Evolutionary conservation across 2,329 filamentous ascomycete genomes (phyloP).

Genomic region (Fusarium abutilonis): DNA sequence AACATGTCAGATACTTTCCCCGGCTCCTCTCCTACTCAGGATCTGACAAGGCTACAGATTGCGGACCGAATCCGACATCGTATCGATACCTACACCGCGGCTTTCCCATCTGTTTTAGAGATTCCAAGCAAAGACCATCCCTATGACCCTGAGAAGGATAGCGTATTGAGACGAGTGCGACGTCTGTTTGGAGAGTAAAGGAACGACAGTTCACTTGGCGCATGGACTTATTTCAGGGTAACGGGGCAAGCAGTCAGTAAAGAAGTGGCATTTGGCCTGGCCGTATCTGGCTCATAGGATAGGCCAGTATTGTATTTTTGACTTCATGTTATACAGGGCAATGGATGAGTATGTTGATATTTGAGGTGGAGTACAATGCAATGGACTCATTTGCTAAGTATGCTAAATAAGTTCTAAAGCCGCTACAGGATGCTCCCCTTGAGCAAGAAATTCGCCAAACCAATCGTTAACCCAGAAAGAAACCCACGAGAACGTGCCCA

Average conservation of each 20-base stretch:
- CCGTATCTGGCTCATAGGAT: conserved; percentile 9
- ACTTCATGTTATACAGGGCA: conserved; percentile 5
- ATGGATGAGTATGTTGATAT: conserved; percentile 12
- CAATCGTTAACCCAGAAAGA: conserved; percentile 20
- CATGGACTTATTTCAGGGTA: conserved; percentile 15
- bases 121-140: conserved; percentile 99
- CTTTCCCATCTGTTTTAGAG: conserved; percentile 95
- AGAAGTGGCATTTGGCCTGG: background rate
- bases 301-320: conserved; percentile 11
- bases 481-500: conserved; percentile 34
- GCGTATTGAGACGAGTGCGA: conserved; percentile 86
- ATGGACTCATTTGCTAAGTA: conserved; percentile 29
- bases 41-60: conserved; percentile 66
- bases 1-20: conserved; percentile 74
- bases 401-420: conserved; percentile 40
- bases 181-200: conserved; percentile 73
- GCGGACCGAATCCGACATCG: conserved; percentile 92
- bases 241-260: conserved; percentile 9
- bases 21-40: background rate
- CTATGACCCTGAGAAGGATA: conserved; percentile 99
- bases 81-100: conserved; percentile 90
- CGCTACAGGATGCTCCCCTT: conserved; percentile 37
- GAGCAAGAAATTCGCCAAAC: conserved; percentile 39
- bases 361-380: conserved; percentile 19
- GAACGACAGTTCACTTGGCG: background rate